Percentiles rank a stretch among this genome's conserved stretches.
Conservation (phyloP, 768 basidiomycete species). For the Podaxis rugospora region DNA sequence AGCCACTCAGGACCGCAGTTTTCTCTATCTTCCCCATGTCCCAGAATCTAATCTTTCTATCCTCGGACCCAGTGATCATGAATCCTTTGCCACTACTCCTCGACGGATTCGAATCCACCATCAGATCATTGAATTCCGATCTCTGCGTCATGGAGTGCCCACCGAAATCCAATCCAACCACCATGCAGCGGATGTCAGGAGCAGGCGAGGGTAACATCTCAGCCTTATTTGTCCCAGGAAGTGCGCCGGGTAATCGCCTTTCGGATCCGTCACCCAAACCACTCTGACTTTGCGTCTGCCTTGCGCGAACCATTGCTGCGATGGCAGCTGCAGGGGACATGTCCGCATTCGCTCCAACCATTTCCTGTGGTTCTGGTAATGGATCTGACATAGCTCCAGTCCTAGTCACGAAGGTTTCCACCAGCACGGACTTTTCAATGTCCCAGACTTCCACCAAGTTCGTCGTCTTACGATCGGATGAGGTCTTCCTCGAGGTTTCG, state of each 20-base stretch:
- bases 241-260: constrained; percentile 17
- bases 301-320: constrained; percentile 66
- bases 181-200: constrained; percentile 64
- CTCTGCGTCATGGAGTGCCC: constrained; percentile 54
- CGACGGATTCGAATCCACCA: constrained; percentile 31
- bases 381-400: constrained; percentile 43
- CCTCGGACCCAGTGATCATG: constrained; percentile 86
- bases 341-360: constrained; percentile 52
- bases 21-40: constrained; percentile 71
- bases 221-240: neutral
- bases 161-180: constrained; percentile 75
- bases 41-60: constrained; percentile 85
- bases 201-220: constrained; percentile 43
- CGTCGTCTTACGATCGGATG: constrained; percentile 46
- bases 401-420: constrained; percentile 75
- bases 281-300: constrained; percentile 14
- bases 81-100: constrained; percentile 54
- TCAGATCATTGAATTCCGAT: constrained; percentile 44
- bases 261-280: constrained; percentile 17
- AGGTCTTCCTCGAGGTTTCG: constrained; percentile 44
- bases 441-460: constrained; percentile 75
- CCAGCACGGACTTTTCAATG: constrained; percentile 72
- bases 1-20: constrained; percentile 75
- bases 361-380: constrained; percentile 48
- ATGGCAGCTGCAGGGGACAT: constrained; percentile 69